phyloP scores from a whole-genome alignment of 306 rosid genomes.

The Cicer yamashitae region DNA sequence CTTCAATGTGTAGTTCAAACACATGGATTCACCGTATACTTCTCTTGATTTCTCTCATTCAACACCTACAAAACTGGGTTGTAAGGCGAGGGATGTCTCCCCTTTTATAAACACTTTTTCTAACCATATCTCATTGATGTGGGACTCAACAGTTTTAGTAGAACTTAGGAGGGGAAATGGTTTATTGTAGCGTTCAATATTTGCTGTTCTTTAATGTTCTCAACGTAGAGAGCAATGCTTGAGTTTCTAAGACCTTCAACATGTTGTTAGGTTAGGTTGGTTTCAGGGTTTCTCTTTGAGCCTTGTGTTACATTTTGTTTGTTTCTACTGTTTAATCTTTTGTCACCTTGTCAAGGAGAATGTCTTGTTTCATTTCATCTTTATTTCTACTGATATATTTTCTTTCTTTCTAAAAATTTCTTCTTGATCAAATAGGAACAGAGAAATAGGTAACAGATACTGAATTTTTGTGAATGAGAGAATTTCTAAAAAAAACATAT shows the following conservation, averaged over 20 bases:
- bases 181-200: neutral
- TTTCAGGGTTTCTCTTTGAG: neutral
- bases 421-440: neutral
- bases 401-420: neutral
- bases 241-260: neutral
- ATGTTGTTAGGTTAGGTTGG: slow-evolving; percentile 11
- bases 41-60: too few species aligned
- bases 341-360: slow-evolving; percentile 23
- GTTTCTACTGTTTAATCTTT: neutral
- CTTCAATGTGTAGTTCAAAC: too few species aligned
- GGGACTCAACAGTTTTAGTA: neutral
- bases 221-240: slow-evolving; percentile 1
- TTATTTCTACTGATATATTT: neutral
- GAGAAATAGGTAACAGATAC: slow-evolving; percentile 3
- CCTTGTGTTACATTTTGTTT: neutral
- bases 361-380: slow-evolving; percentile 14
- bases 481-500: neutral
- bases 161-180: slow-evolving; percentile 4
- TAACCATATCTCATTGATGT: neutral
- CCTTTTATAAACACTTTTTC: neutral
- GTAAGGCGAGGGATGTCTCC: neutral
- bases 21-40: too few species aligned
- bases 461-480: slow-evolving; percentile 2
- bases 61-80: neutral
- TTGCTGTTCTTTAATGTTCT: slow-evolving; percentile 3